Evolutionary conservation across 345 rosid genomes (phyloP).

Genomic region (Durio zibethinus): DNA sequence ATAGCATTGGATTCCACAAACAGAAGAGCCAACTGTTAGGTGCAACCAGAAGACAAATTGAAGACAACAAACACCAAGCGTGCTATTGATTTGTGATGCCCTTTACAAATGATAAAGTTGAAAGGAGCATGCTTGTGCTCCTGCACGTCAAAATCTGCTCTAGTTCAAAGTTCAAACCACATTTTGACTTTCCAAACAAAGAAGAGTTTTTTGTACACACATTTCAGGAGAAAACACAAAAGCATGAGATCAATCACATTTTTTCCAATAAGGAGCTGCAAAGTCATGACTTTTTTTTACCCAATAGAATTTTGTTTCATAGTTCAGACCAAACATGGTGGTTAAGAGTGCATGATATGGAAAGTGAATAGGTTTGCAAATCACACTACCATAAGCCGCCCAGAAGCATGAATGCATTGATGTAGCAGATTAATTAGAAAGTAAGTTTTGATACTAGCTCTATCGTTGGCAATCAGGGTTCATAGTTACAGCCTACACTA

Average conservation of each 20-base stretch:
- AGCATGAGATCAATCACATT: neutral
- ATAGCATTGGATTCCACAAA: neutral
- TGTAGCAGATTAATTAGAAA: neutral
- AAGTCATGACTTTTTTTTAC: neutral
- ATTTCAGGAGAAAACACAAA: neutral
- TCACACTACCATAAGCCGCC: neutral
- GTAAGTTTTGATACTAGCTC: too few species aligned
- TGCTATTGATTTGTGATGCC: neutral
- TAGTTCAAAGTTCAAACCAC: too few species aligned
- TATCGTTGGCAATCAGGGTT: too few species aligned
- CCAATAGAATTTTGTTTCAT: neutral
- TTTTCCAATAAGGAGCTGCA: neutral
- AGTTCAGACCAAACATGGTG: neutral
- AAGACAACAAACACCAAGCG: neutral
- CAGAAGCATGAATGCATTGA: neutral
- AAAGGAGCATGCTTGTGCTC: too few species aligned
- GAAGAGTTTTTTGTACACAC: too few species aligned
- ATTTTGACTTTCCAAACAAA: neutral
- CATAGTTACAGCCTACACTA: too few species aligned
- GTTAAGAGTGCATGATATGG: neutral
- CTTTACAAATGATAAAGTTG: neutral
- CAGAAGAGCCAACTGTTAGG: neutral
- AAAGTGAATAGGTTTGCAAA: neutral
- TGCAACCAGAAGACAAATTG: neutral
- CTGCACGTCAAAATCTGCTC: too few species aligned